phyloP scores from a whole-genome alignment of 768 basidiomycete genomes.

The Hericium coralloides region DNA sequence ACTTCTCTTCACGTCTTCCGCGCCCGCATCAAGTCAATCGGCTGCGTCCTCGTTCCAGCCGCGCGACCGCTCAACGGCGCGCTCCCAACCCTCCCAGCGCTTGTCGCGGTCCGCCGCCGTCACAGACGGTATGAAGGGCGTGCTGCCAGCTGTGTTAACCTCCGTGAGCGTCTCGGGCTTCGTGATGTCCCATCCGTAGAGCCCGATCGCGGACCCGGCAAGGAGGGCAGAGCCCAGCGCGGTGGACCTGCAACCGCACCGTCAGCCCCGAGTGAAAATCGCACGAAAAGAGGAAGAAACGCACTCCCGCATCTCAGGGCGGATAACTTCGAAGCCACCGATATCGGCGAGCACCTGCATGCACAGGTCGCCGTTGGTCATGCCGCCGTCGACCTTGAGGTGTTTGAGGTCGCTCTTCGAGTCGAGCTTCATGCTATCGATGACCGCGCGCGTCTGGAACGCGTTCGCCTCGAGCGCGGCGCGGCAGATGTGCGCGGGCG shows the following conservation, averaged over 20 bases:
- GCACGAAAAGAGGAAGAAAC: constrained; percentile 20
- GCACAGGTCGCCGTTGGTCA: constrained; percentile 88
- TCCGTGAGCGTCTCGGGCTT: constrained; percentile 75
- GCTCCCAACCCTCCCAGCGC: constrained; percentile 78
- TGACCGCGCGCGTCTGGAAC: constrained; percentile 90
- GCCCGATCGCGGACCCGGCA: constrained; percentile 77
- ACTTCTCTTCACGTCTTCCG: background rate
- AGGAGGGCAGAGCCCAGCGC: constrained; percentile 92
- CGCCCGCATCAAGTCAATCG: constrained; percentile 5
- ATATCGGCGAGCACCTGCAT: constrained; percentile 85
- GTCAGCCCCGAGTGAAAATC: background rate
- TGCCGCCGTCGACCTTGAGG: constrained; percentile 96
- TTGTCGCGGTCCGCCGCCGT: constrained; percentile 44
- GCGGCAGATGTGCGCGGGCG: constrained; percentile 85
- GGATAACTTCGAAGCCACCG: constrained; percentile 84
- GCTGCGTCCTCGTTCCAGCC: constrained; percentile 65
- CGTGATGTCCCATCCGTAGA: constrained; percentile 89
- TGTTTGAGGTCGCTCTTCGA: constrained; percentile 70
- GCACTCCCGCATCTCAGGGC: constrained; percentile 96
- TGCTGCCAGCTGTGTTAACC: constrained; percentile 82
- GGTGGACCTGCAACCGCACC: constrained; percentile 57
- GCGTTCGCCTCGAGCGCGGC: constrained; percentile 95
- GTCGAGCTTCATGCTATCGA: constrained; percentile 93
- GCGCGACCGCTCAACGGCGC: constrained; percentile 75
- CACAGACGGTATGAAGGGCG: constrained; percentile 54